Evolutionary conservation across 1,284 basidiomycete genomes (phyloP).

Genomic region (Kwoniella shivajii): DNA sequence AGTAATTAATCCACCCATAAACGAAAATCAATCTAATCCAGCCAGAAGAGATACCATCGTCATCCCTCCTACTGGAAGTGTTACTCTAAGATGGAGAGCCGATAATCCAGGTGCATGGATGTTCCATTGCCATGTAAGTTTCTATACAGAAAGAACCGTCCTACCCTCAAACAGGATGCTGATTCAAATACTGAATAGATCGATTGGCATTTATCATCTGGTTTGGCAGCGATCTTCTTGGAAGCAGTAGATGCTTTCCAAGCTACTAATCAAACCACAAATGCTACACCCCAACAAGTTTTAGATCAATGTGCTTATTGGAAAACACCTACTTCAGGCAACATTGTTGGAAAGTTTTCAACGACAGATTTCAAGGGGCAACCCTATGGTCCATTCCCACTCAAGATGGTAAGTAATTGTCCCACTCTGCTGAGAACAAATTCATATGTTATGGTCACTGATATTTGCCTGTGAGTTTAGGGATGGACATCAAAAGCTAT

Average conservation of each 20-base stretch:
- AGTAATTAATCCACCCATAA: slow-evolving; percentile 73
- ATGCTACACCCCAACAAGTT: slow-evolving; percentile 39
- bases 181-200: too few species aligned
- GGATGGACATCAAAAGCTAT: slow-evolving; percentile 83
- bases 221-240: slow-evolving; percentile 55
- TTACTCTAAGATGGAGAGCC: slow-evolving; percentile 55
- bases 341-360: slow-evolving; percentile 56
- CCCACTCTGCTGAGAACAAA: not conserved
- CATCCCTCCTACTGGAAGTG: slow-evolving; percentile 55
- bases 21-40: slow-evolving; percentile 76
- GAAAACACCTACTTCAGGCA: slow-evolving; percentile 67
- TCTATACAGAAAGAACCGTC: not conserved
- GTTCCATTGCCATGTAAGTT: slow-evolving; percentile 52
- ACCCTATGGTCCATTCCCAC: slow-evolving; percentile 70
- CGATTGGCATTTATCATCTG: slow-evolving; percentile 52
- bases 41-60: slow-evolving; percentile 72
- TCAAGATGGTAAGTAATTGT: slow-evolving; percentile 44
- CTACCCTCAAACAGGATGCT: too few species aligned
- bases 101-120: slow-evolving; percentile 61
- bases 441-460: not conserved
- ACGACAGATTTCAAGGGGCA: slow-evolving; percentile 55
- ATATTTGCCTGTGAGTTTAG: slow-evolving; percentile 5
- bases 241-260: slow-evolving; percentile 52
- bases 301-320: slow-evolving; percentile 71
- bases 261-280: slow-evolving; percentile 20